Conservation (phyloP, 2,329 filamentous ascomycete species). For the Colletotrichum orbiculare region DNA sequence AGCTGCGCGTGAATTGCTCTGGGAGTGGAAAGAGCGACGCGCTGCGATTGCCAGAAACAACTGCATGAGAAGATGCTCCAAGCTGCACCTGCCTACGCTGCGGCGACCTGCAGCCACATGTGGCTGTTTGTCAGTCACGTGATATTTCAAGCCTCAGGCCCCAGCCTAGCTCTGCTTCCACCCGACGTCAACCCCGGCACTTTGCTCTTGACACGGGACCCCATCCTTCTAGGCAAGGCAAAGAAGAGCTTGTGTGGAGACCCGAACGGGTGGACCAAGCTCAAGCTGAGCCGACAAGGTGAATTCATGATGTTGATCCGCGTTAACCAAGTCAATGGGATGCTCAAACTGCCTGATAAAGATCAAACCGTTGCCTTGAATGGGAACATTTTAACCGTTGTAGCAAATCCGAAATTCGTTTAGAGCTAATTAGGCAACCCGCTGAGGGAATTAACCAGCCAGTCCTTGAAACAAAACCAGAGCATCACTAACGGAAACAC, state of each 20-base stretch:
- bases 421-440: too few species aligned
- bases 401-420: too few species aligned
- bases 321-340: too few species aligned
- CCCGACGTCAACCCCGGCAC: conserved; percentile 15
- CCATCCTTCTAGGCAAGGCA: conserved; percentile 6
- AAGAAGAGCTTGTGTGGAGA: conserved; percentile 27
- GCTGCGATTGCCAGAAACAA: neutral
- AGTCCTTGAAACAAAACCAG: too few species aligned
- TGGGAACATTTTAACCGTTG: too few species aligned
- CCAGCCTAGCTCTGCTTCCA: conserved; percentile 19
- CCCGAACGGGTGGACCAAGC: conserved; percentile 31
- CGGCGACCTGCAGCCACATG: conserved; percentile 7
- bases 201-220: conserved; percentile 11
- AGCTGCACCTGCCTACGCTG: conserved; percentile 6
- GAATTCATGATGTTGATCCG: too few species aligned
- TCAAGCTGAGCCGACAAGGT: neutral
- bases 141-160: neutral
- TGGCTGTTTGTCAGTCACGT: conserved; percentile 4
- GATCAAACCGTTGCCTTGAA: too few species aligned
- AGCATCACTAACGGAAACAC: too few species aligned
- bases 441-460: too few species aligned
- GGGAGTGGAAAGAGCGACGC: conserved; percentile 16
- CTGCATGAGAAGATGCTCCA: neutral
- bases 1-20: conserved; percentile 7
- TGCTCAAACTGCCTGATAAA: too few species aligned